Evolutionary conservation across 208 protist species (phyloP).

Genomic region (Acanthamoeba polyphaga): DNA sequence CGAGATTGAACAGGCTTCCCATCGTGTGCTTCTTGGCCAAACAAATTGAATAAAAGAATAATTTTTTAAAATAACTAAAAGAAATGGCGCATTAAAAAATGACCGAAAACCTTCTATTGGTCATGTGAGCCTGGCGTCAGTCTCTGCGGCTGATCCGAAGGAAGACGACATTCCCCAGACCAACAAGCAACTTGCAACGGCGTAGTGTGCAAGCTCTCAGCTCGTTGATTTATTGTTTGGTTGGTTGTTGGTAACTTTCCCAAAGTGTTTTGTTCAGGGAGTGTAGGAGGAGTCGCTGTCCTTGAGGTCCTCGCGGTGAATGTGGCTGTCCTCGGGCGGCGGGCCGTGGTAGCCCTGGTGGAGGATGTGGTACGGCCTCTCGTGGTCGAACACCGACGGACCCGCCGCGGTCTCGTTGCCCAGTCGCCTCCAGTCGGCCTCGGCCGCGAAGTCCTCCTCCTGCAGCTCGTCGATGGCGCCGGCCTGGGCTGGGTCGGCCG

Average conservation of each 20-base stretch:
- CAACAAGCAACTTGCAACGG: too few relatives aligned
- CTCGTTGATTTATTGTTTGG: background rate
- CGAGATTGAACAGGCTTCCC: conserved; percentile 83
- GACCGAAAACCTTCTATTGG: too few relatives aligned
- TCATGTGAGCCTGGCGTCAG: too few relatives aligned
- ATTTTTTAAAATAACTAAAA: background rate
- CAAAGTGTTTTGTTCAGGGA: background rate
- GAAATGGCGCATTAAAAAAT: too few relatives aligned
- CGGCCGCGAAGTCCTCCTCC: conserved; percentile 30
- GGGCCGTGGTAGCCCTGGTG: conserved; percentile 41
- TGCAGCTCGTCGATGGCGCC: background rate
- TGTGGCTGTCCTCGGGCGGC: conserved; percentile 35
- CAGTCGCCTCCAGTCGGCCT: conserved; percentile 60
- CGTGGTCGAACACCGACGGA: conserved; percentile 25
- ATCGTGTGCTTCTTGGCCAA: background rate
- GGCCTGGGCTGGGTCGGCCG: background rate
- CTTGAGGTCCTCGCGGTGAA: conserved; percentile 46
- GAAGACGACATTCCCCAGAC: too few relatives aligned
- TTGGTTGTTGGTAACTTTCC: too few relatives aligned
- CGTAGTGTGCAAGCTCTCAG: background rate
- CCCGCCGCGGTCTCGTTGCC: conserved; percentile 39
- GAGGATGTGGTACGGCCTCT: conserved; percentile 10
- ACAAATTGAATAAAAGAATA: background rate
- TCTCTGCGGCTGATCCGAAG: too few relatives aligned
- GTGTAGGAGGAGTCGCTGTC: conserved; percentile 31